Evolutionary conservation across 2,329 filamentous ascomycete species (phyloP), one percentile per base, ranked within the genome.

Genomic region (Paecilomyces niveus): DNA sequence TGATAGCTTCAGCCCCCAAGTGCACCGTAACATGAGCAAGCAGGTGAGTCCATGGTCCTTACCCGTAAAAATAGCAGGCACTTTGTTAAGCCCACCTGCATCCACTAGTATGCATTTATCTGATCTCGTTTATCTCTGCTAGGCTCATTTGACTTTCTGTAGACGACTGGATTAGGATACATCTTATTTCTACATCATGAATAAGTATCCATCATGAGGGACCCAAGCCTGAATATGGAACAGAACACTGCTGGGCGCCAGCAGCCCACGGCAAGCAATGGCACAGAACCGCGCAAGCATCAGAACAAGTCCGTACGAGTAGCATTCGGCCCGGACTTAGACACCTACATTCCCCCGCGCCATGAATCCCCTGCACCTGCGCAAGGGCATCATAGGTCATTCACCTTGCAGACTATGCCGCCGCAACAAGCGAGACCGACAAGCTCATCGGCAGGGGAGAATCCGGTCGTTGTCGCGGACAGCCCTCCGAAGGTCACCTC

Each of bases 311-410:
- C 70, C 9, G 72, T 68, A 31, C 72, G 73, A 53, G 73, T 76
- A 52, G 72, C 72, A 24, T 76, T 76, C 59, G 73, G 72, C 54
- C 72, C 73, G 3, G 71, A 73, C 15, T 58, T 74, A 33, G 72
- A 76, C 62, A 71, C 70, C 2, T 68, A 70, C 29, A 74, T 75
- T 54, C 70, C 68, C 59, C 64, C 70, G 31, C 70, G 69, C 61
- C 70, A 73, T 54, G 64, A 63, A 56, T 73, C 70, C 11, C 68
- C 70, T 50, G 65, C 65, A n/a, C 68, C 71, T 18, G 53, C 65
- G 15, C 57, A 64, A 11, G 65, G 65, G 31, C 72, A 73, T 45
- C 71, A 72, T 15, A 57, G 58, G 13, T 54, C 58, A 10, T 55
- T 26, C 22, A 57, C 56, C 24, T 9, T 32, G 26, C 29, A 54